Percentiles rank a stretch among this genome's conserved stretches.
Conservation (phyloP, 768 basidiomycete genomes). For the Daedalea quercina region DNA sequence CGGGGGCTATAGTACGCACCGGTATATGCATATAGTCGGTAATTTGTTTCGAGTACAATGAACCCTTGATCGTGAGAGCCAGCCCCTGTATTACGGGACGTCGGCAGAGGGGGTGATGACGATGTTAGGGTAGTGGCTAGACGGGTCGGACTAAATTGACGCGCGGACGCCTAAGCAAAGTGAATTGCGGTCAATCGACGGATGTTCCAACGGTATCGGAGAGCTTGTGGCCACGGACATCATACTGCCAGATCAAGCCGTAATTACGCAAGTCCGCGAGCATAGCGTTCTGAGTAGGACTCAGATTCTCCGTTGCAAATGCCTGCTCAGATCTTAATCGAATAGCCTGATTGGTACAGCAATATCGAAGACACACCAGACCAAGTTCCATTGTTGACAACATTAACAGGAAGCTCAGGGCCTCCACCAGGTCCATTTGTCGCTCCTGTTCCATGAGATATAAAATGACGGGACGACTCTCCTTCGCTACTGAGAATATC, state of each 20-base stretch:
- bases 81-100: constrained; percentile 44
- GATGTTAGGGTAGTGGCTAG: constrained; percentile 93
- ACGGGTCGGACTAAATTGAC: constrained; percentile 89
- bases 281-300: constrained; percentile 77
- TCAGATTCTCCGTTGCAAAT: constrained; percentile 79
- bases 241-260: constrained; percentile 86
- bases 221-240: constrained; percentile 33
- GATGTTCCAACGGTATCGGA: not conserved
- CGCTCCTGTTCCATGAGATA: constrained; percentile 47
- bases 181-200: not conserved
- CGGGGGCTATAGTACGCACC: constrained; percentile 36
- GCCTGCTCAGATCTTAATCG: constrained; percentile 42
- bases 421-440: constrained; percentile 88
- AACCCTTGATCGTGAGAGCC: constrained; percentile 75
- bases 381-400: constrained; percentile 95
- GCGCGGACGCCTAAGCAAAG: constrained; percentile 53
- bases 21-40: constrained; percentile 96
- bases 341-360: not conserved
- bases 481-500: not conserved
- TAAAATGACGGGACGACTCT: not conserved
- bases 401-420: constrained; percentile 94
- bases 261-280: constrained; percentile 91
- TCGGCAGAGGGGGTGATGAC: constrained; percentile 74
- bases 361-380: constrained; percentile 39
- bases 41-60: constrained; percentile 96